Evolutionary conservation across 1,139 yeast species (phyloP), one percentile per base, ranked within the genome.

Genomic region (Scheffersomyces titani): DNA sequence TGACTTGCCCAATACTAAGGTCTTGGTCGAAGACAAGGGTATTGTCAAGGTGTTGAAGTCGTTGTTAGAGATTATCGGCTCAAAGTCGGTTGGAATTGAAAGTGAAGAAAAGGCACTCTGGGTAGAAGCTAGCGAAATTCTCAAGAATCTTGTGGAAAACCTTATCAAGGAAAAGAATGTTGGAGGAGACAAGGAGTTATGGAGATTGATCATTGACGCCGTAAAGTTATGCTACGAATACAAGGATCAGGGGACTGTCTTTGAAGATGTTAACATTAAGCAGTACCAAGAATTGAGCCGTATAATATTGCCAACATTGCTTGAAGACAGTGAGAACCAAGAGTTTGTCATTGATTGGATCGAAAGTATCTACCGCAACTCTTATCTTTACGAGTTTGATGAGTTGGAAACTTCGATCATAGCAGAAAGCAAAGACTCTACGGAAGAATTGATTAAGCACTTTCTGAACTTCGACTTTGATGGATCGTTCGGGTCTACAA

Each of bases 341-440:
- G 64, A 64, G 2, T 69, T 78, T 52, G 62, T 87, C 36, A 74
- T 76, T 20, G 74, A 73, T 13, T 79, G 86, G 51, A 69, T 88
- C 3, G 53, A 53, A 21, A 52, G 54, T 9, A 48, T 68, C 16
- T 68, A 67, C 54, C 67, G 76, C 1, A 70, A 80, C 19, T 86
- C 91, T 2, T 82, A 81, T 58, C 67, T 85, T 18, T 86, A 84
- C 65, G 75, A 77, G 46, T 70, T 77, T 36, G 84, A 80, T 59
- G 83, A 80, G 30, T 64, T 78, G 11, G 87, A 82, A 47, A 21
- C 44, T 5, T 49, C 49, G 19, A 40, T 60, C 44, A 54, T 56
- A 13, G 55, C 54, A 4, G 57, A 54, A 13, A 51, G 49, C 5
- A 6, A 20, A 13, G 24, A 19, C 20, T 53, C 21, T 24, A 47